Evolutionary conservation across 2,329 filamentous ascomycete genomes (phyloP), one percentile per base, ranked within the genome.

Genomic region (Fusarium xyrophilum): DNA sequence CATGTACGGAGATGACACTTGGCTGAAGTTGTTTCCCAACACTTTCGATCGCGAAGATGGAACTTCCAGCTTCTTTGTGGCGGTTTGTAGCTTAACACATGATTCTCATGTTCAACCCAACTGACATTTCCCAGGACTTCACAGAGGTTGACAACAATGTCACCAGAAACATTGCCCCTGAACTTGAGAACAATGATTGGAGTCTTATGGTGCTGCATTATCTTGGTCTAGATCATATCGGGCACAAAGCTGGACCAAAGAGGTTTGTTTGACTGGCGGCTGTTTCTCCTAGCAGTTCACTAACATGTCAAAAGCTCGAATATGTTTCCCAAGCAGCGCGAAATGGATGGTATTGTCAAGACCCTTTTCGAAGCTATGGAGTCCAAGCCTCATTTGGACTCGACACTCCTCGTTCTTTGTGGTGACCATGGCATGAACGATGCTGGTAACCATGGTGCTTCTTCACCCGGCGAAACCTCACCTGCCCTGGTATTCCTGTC

Each of bases 391-490:
- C 91, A 97, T 77, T 87, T 97, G 2, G 76, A 87, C 33, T 91
- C 91, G 7, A 93, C 95, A 0, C 81, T 99, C 4, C 85, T 99
- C 46, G 89, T 99, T 6, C 81, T 99, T 10, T 93, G 91, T 59
- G 96, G 96, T 58, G 96, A 99, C 74, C 96, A 99, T 76, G 96
- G 96, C n/a, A 99, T 99, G 96, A 99, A 98, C 72, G 95, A 98
- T 73, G 96, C 93, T 23, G 96, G 96, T 5, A 98, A 98, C 71
- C 96, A 99, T 76, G 96, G 96, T 32, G 96, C 95, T 39, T 97
- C 95, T 13, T 94, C 94, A 1, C 88, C 93, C 3, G 95, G 96
- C 43, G 96, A 99, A 81, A 98, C 96, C 3, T 97, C 95, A 2
- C 91, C 96, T 1, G 96, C 96, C 19, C 82, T 99, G 13, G 86